Conservation (phyloP, 768 basidiomycete genomes). For the Kwoniella europaea region DNA sequence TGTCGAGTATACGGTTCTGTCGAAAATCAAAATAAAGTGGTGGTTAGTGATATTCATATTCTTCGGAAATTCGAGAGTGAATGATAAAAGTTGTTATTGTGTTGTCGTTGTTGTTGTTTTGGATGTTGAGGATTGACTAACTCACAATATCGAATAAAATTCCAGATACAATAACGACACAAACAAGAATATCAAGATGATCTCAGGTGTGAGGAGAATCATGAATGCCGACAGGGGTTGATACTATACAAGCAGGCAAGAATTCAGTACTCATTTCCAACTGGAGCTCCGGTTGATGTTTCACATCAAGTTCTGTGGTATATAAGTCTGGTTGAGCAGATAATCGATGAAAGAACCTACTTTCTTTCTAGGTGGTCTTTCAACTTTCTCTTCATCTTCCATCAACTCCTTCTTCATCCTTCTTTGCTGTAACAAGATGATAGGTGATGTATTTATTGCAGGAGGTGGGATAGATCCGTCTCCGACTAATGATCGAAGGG, state of each 20-base stretch:
- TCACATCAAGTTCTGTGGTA: too few species aligned
- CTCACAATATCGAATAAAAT: constrained; percentile 54
- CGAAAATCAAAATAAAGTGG: background rate
- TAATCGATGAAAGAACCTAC: constrained; percentile 27
- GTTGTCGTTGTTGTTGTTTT: too few species aligned
- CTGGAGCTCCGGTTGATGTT: too few species aligned
- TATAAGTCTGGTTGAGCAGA: background rate
- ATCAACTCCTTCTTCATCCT: constrained; percentile 30
- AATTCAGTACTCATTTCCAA: too few species aligned
- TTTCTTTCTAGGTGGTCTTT: constrained; percentile 42
- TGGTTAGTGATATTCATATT: too few species aligned
- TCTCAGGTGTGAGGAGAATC: constrained; percentile 54
- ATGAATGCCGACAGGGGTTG: constrained; percentile 51
- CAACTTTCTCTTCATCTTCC: constrained; percentile 34
- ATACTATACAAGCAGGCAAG: constrained; percentile 34
- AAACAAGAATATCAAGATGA: constrained; percentile 49
- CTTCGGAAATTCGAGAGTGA: too few species aligned
- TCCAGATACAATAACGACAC: constrained; percentile 50
- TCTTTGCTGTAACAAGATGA: constrained; percentile 34
- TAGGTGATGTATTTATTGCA: constrained; percentile 43
- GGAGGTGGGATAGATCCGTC: constrained; percentile 55
- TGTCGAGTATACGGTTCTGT: constrained; percentile 60
- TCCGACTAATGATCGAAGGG: constrained; percentile 56
- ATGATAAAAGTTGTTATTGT: too few species aligned
- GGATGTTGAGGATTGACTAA: background rate